Conservation (phyloP, 2,329 filamentous ascomycete genomes). For the Colletotrichum siamense region DNA sequence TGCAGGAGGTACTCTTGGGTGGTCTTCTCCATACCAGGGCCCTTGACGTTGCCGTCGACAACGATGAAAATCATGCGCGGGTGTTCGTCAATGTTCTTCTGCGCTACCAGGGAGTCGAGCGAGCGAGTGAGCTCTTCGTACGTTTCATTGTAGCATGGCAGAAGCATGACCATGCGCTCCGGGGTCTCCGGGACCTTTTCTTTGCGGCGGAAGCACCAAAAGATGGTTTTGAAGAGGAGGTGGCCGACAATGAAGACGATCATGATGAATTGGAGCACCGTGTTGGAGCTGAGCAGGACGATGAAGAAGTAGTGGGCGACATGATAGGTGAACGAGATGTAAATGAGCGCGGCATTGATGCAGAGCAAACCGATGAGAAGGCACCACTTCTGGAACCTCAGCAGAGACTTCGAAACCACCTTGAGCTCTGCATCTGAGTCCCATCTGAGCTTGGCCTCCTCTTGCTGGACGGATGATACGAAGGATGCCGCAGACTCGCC, state of each 20-base stretch:
- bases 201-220: constrained; percentile 33
- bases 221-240: constrained; percentile 34
- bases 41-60: constrained; percentile 52
- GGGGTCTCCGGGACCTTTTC: constrained; percentile 35
- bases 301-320: constrained; percentile 50
- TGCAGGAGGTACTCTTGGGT: constrained; percentile 52
- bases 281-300: constrained; percentile 50
- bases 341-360: constrained; percentile 42
- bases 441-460: constrained; percentile 45
- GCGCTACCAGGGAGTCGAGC: constrained; percentile 49
- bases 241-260: constrained; percentile 41
- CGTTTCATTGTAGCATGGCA: constrained; percentile 57
- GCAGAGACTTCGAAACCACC: constrained; percentile 39
- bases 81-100: constrained; percentile 46
- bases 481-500: constrained; percentile 39
- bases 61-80: constrained; percentile 51
- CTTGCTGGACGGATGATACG: constrained; percentile 39
- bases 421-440: constrained; percentile 44
- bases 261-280: constrained; percentile 47
- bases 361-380: constrained; percentile 38
- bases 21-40: constrained; percentile 52
- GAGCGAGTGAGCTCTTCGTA: constrained; percentile 47
- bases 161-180: constrained; percentile 49
- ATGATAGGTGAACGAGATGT: constrained; percentile 39
- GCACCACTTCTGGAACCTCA: constrained; percentile 43